phyloP scores from a whole-genome alignment of 352 stramenopile genomes.

The Phytophthora pluvialis region DNA sequence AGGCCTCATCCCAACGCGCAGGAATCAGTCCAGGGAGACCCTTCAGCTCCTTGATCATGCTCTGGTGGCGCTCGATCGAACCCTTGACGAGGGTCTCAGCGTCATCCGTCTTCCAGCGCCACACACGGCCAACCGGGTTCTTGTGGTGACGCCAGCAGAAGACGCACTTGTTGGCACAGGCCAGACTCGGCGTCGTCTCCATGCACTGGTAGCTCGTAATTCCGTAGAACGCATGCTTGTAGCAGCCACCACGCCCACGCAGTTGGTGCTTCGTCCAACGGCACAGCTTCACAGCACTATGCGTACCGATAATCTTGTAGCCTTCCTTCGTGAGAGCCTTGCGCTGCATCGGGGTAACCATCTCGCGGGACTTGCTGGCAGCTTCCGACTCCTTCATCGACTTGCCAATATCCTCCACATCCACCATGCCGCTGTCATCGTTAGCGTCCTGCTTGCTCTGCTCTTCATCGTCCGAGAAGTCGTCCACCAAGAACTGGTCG shows the following conservation, averaged over 20 bases:
- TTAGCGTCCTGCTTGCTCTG: conserved; percentile 37
- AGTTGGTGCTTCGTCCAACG: conserved; percentile 99
- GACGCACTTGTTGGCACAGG: conserved; percentile 98
- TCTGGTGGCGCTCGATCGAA: conserved; percentile 90
- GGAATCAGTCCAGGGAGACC: conserved; percentile 95
- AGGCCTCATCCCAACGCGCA: conserved; percentile 95
- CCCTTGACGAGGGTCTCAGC: conserved; percentile 95
- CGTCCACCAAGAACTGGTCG: conserved; percentile 74
- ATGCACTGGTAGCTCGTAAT: conserved; percentile 99
- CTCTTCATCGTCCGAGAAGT: conserved; percentile 77
- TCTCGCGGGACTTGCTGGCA: conserved; percentile 82
- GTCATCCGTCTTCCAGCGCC: conserved; percentile 98
- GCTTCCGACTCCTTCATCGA: conserved; percentile 88
- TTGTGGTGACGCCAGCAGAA: conserved; percentile 99
- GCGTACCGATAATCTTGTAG: conserved; percentile 98
- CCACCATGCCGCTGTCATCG: conserved; percentile 65
- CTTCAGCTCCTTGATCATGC: conserved; percentile 96
- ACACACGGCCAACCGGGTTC: conserved; percentile 98
- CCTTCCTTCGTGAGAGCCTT: conserved; percentile 97
- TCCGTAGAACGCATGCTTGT: conserved; percentile 99
- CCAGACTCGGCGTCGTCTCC: conserved; percentile 97
- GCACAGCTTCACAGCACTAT: conserved; percentile 98
- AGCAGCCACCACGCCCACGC: conserved; percentile 96
- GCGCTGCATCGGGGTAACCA: conserved; percentile 96
- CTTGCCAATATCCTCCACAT: conserved; percentile 89